These are phyloP conservation scores for Melampsora allii-populina DNA, from an alignment of 1,284 basidiomycete genomes.

Conservation along the genomic window DNA sequence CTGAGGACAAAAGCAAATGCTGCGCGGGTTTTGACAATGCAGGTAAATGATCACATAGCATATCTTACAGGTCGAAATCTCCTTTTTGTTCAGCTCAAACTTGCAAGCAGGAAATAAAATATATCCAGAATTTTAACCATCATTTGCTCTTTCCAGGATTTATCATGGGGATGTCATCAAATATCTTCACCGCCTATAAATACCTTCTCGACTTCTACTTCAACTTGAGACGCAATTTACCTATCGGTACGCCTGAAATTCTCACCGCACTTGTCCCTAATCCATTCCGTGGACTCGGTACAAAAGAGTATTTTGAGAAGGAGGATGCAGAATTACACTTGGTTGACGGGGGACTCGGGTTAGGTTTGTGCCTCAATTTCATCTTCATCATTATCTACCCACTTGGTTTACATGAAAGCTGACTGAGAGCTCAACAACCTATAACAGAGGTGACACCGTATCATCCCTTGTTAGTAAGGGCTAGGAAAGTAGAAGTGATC, in stretches of 20 bases:
- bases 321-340: conserved; percentile 14
- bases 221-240: conserved; percentile 10
- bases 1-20: conserved; percentile 17
- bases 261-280: conserved; percentile 30
- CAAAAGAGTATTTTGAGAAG: conserved; percentile 10
- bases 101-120: too few species aligned
- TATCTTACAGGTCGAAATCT: too few species aligned
- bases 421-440: neutral
- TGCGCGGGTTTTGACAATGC: conserved; percentile 30
- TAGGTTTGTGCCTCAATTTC: conserved; percentile 12
- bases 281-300: conserved; percentile 36
- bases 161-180: conserved; percentile 37
- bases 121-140: too few species aligned
- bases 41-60: too few species aligned
- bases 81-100: too few species aligned
- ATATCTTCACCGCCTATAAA: conserved; percentile 37
- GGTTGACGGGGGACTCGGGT: conserved; percentile 30
- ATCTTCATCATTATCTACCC: neutral
- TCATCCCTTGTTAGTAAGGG: conserved; percentile 18
- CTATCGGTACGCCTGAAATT: conserved; percentile 14
- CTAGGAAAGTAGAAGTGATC: conserved; percentile 25
- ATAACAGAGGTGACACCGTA: conserved; percentile 35
- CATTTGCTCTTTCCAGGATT: conserved; percentile 5
- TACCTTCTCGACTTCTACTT: conserved; percentile 11
- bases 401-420: neutral